Evolutionary conservation across 2,329 filamentous ascomycete species (phyloP).

Genomic region (Cercospora berteroae): DNA sequence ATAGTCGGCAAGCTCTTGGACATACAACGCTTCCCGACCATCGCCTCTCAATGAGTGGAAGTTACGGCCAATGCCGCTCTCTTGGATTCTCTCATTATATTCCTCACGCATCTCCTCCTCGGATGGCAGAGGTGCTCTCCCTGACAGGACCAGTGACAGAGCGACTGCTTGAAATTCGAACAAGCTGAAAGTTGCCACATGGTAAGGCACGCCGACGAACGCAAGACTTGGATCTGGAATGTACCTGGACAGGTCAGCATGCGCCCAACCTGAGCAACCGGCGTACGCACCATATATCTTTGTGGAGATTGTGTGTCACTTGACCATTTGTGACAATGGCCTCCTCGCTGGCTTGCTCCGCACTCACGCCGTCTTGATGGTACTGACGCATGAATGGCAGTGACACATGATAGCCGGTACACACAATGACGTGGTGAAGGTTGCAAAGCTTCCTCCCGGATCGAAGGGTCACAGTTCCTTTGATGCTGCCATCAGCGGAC

Average conservation of each 20-base stretch:
- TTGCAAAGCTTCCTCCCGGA: conserved; percentile 54
- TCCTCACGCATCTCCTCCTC: conserved; percentile 45
- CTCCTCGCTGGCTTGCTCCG: conserved; percentile 51
- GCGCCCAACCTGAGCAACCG: conserved; percentile 64
- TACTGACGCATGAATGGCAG: conserved; percentile 61
- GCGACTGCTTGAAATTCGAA: conserved; percentile 69
- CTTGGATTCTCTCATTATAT: conserved; percentile 39
- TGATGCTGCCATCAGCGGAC: conserved; percentile 42
- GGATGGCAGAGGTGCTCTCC: conserved; percentile 50
- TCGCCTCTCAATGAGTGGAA: conserved; percentile 46
- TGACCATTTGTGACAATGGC: conserved; percentile 64
- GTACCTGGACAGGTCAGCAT: conserved; percentile 46
- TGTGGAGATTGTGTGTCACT: conserved; percentile 62
- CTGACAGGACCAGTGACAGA: conserved; percentile 57
- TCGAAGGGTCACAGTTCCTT: conserved; percentile 52
- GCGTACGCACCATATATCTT: conserved; percentile 70
- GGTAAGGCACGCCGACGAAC: conserved; percentile 60
- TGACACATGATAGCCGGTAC: conserved; percentile 67
- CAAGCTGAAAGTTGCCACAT: conserved; percentile 65
- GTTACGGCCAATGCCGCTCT: conserved; percentile 44
- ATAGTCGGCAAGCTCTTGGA: conserved; percentile 41
- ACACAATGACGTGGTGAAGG: conserved; percentile 63
- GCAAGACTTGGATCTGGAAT: background rate
- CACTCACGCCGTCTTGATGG: conserved; percentile 46
- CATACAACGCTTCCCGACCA: conserved; percentile 42